Conservation (phyloP, 306 rosid genomes). For the Amphicarpaea edgeworthii region DNA sequence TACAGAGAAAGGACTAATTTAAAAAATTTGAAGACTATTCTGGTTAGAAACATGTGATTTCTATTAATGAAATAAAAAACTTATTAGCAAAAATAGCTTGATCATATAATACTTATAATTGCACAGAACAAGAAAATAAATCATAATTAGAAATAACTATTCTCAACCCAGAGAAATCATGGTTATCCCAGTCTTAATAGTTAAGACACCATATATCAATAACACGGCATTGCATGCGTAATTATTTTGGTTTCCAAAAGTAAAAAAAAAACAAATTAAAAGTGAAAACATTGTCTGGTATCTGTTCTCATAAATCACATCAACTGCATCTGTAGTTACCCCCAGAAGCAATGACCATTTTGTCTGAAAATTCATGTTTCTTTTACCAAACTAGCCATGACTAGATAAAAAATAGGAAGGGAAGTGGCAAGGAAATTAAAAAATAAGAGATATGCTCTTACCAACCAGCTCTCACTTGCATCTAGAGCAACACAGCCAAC, state of each 20-base stretch:
- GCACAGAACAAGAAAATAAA: neutral
- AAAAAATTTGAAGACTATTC: slow-evolving; percentile 22
- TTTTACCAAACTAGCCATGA: slow-evolving; percentile 20
- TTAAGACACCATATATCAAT: slow-evolving; percentile 1
- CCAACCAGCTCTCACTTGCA: slow-evolving; percentile 97
- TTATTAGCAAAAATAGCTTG: slow-evolving; percentile 15
- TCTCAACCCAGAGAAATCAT: neutral
- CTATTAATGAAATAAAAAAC: slow-evolving; percentile 11
- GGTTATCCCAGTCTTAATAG: slow-evolving; percentile 1
- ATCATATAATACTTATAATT: slow-evolving; percentile 1
- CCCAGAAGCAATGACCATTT: slow-evolving; percentile 6
- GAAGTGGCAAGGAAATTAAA: neutral
- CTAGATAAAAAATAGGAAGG: slow-evolving; percentile 28
- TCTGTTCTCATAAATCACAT: slow-evolving; percentile 10
- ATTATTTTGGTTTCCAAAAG: slow-evolving; percentile 18
- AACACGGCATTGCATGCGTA: neutral
- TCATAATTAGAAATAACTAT: neutral
- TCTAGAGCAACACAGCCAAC: slow-evolving; percentile 84
- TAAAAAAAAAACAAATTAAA: neutral
- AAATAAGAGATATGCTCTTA: slow-evolving; percentile 52
- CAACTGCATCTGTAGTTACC: slow-evolving; percentile 24
- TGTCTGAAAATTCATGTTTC: slow-evolving; percentile 24
- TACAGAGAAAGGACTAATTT: slow-evolving; percentile 15
- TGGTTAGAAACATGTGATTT: slow-evolving; percentile 23
- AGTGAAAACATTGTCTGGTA: slow-evolving; percentile 24